Base-by-base conservation (phyloP, 192 early-diverging fungal genomes). In the Entrophospora sp. region DNA sequence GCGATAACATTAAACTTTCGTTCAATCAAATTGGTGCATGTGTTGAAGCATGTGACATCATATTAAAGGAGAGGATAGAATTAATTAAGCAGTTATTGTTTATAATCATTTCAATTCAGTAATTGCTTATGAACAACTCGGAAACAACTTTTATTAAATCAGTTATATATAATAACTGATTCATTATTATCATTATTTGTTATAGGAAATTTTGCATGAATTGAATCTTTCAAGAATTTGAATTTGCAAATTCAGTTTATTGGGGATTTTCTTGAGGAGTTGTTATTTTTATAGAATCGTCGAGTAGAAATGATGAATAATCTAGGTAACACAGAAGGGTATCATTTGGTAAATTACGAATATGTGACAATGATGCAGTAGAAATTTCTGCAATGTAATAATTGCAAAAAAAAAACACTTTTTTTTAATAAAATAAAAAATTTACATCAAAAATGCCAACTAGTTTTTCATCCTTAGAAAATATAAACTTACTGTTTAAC, bases 221-320 rank as follows among this genome's bases (percentile, higher is more conserved):
- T 95, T 79, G 95, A 97, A 84, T 92, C 81, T 86, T 91, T 65
- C 85, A 90, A 75, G 88, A 98, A 82, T 98, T 96, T 81, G 75
- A 89, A 64, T 85, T 97, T 61, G 92, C 92, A 74, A 96, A 96
- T 84, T 81, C 80, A 72, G 66, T 99, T 71, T 93, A 91, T 88
- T 95, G 91, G 91, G 95, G 87, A 67, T 79, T 99, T 61, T 89
- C 90, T 60, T 95, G 97, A 79, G 94, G 95, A 60, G 91, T 96
- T 71, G 93, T n/a, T n/a, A n/a, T n/a, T n/a, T n/a, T n/a, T n/a
- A n/a, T n/a, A n/a, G n/a, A n/a, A n/a, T n/a, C n/a, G n/a, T n/a
- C n/a, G n/a, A n/a, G n/a, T n/a, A n/a, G n/a, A n/a, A n/a, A n/a
- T n/a, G n/a, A n/a, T n/a, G n/a, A n/a, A n/a, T n/a, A n/a, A n/a